Base-by-base conservation (phyloP, 495 filamentous ascomycete species). In the Pseudevernia furfuracea region DNA sequence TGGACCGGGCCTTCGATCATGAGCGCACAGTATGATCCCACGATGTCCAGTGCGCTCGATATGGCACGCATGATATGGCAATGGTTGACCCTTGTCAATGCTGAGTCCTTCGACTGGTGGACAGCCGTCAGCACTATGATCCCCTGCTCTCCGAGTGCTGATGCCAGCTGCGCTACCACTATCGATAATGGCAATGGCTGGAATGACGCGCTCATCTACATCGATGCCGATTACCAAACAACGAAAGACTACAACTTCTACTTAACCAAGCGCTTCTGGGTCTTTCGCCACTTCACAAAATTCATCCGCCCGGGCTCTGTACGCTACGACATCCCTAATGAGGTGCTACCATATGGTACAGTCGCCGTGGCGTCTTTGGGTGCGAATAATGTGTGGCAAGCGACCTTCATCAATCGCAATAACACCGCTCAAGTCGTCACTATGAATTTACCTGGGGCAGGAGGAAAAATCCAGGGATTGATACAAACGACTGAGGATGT, bases 51-150 rank as follows among this genome's bases (percentile, higher is more conserved):
- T n/a, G 65, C 65, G 5, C 53, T 67, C 23, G 65, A 67, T 30
- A 63, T 67, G 60, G 65, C 60, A 7, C 65, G 65, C 15, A 41
- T 43, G 46, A 63, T 67, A 21, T 67, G 65, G 65, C 65, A 67
- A 28, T 67, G 60, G 60, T 34, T 67, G 6, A 63, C 65, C 8
- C 65, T 67, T 4, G 60, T 63, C 30, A 67, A 67, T 25, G 65
- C 65, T 21, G 65, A 67, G 37, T 61, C 56, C 53, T 67, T 59
- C 41, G 65, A 67, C 30, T 67, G 65, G 65, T 67, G 65, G 65
- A 67, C 65, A 3, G 60, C 60, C 15, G 49, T 67, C n/a, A 63
- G 60, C 39, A 67, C 58, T 30, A 63, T 62, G 65, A 52, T 67
- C 21, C 60, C 65, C 12, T 67, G 65, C 65, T 59, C 49, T 14